Percentiles rank a stretch among this genome's conserved stretches.
phyloP scores from a whole-genome alignment of 805 yeast species.

The Candida corydali region DNA sequence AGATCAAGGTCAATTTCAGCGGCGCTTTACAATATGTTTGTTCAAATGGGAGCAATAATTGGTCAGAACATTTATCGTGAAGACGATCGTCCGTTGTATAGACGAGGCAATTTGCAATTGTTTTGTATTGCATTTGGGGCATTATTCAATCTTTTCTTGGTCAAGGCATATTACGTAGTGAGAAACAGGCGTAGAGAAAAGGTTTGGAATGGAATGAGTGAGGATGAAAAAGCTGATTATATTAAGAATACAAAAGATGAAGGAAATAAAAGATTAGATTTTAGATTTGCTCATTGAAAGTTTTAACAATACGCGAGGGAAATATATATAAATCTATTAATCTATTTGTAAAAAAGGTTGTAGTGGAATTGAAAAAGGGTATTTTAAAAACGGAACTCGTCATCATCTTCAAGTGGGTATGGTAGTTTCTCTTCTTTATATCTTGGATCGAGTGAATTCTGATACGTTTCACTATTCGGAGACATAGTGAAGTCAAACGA shows the following conservation, averaged over 20 bases:
- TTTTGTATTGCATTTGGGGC: slow-evolving; percentile 32
- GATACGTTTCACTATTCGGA: neutral
- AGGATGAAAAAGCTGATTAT: slow-evolving; percentile 49
- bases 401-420: neutral
- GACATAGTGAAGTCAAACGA: neutral
- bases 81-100: slow-evolving; percentile 57
- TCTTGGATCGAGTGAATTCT: neutral
- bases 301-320: too few species aligned
- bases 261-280: slow-evolving; percentile 59
- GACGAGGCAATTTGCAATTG: slow-evolving; percentile 49
- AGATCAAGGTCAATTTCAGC: slow-evolving; percentile 61
- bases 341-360: neutral
- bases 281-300: slow-evolving; percentile 30
- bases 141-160: slow-evolving; percentile 20
- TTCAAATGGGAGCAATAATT: slow-evolving; percentile 55
- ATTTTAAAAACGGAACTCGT: neutral
- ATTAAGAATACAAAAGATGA: slow-evolving; percentile 40
- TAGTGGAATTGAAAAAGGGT: neutral
- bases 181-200: slow-evolving; percentile 42
- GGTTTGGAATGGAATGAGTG: slow-evolving; percentile 47
- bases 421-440: neutral
- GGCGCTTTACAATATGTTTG: slow-evolving; percentile 60
- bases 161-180: slow-evolving; percentile 35
- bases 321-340: neutral
- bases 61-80: slow-evolving; percentile 53